Evolutionary conservation across 2,329 filamentous ascomycete genomes (phyloP).

Genomic region (Akanthomyces uredinophilus): DNA sequence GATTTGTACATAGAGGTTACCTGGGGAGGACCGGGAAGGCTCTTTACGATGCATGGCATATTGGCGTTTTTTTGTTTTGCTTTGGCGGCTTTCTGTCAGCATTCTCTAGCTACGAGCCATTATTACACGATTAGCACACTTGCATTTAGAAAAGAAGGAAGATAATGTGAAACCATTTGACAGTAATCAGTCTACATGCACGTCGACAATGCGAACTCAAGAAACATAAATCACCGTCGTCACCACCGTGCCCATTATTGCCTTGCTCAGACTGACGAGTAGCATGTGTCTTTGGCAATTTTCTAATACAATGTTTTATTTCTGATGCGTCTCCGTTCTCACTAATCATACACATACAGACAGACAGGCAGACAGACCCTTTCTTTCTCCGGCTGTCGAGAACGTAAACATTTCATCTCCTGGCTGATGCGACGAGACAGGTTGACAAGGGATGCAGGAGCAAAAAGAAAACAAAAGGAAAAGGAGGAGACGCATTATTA

Average conservation of each 20-base stretch:
- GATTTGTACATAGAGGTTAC: not conserved
- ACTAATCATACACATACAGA: no score
- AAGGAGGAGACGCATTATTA: not conserved
- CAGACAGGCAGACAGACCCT: no score
- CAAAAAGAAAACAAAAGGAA: not conserved
- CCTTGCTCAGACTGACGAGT: no score
- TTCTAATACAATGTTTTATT: no score
- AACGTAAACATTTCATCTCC: no score
- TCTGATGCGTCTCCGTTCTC: no score
- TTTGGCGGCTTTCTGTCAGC: not conserved
- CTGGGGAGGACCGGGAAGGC: not conserved
- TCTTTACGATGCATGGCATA: not conserved
- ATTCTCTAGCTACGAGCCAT: not conserved
- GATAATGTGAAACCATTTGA: not conserved
- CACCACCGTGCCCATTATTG: no score
- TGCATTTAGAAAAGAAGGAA: not conserved
- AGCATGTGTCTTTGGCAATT: no score
- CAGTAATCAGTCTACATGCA: not conserved
- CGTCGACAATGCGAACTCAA: not conserved
- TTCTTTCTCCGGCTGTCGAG: no score
- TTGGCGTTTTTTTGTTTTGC: slow-evolving; percentile 9
- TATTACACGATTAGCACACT: not conserved
- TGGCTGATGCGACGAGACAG: no score
- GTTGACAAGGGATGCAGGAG: no score
- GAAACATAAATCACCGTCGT: no score